These are phyloP conservation scores for Pueraria montana DNA, from an alignment of 306 rosid species.

Conservation along the genomic window DNA sequence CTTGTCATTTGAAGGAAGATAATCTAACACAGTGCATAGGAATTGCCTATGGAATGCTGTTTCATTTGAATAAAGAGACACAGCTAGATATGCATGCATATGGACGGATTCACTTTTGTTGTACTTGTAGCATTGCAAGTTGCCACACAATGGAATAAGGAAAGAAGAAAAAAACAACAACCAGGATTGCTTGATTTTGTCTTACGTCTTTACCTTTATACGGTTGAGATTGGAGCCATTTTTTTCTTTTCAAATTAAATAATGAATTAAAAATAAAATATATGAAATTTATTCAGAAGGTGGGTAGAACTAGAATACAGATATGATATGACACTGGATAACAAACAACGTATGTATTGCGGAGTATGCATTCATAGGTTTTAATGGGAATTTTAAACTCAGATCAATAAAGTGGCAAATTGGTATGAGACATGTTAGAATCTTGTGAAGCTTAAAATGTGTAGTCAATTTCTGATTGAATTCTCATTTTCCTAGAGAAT, in stretches of 20 bases:
- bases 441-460: slow-evolving; percentile 15
- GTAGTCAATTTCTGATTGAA: background rate
- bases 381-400: background rate
- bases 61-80: no score
- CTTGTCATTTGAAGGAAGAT: slow-evolving; percentile 31
- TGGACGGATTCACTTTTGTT: background rate
- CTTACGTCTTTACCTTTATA: background rate
- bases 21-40: background rate
- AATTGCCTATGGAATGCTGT: background rate
- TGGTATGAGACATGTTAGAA: background rate
- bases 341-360: background rate
- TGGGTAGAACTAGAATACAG: background rate
- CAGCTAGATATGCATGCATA: no score
- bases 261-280: slow-evolving; percentile 1
- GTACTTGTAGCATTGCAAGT: slow-evolving; percentile 1
- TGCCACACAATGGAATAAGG: background rate
- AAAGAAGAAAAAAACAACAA: background rate
- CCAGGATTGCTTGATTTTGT: background rate
- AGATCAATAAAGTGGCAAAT: slow-evolving; percentile 8
- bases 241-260: background rate
- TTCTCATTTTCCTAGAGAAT: slow-evolving; percentile 11
- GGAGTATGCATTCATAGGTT: background rate
- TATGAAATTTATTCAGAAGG: background rate
- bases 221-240: background rate
- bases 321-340: background rate